Conservation (phyloP, 805 yeast genomes). For the Torulaspora gathmanii region DNA sequence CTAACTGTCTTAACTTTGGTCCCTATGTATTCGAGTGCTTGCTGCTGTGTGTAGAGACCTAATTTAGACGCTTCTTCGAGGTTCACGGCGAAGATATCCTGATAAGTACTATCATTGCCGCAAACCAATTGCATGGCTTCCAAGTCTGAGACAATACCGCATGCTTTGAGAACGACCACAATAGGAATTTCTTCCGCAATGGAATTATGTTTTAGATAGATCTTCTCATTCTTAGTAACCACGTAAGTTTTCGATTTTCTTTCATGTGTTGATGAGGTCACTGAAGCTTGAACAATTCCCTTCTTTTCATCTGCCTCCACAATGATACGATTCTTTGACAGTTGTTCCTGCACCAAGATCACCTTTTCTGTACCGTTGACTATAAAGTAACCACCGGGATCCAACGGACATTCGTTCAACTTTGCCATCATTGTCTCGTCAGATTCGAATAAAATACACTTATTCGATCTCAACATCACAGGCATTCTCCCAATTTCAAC, state of each 20-base stretch:
- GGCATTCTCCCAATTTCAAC: conserved; percentile 98
- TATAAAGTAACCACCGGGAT: conserved; percentile 97
- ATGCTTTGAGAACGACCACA: conserved; percentile 87
- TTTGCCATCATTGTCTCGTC: conserved; percentile 81
- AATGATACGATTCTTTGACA: conserved; percentile 93
- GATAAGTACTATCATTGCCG: conserved; percentile 82
- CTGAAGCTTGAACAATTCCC: conserved; percentile 92
- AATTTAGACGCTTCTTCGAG: conserved; percentile 88
- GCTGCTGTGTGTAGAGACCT: conserved; percentile 85
- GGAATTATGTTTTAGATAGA: conserved; percentile 91
- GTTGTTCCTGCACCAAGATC: conserved; percentile 92
- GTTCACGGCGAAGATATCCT: conserved; percentile 87
- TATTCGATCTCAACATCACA: conserved; percentile 91
- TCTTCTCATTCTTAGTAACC: conserved; percentile 81
- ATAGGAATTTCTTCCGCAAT: conserved; percentile 94
- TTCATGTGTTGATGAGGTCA: conserved; percentile 96
- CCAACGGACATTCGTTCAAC: conserved; percentile 90
- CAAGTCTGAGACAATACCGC: conserved; percentile 86
- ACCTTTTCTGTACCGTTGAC: conserved; percentile 98
- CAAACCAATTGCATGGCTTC: conserved; percentile 93
- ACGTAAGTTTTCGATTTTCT: conserved; percentile 96
- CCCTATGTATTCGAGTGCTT: conserved; percentile 89
- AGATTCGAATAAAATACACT: conserved; percentile 79
- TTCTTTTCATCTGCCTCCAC: conserved; percentile 97
- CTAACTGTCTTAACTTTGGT: conserved; percentile 87